Base-by-base conservation (phyloP, 1,284 basidiomycete genomes). In the Vanrija humicola region DNA sequence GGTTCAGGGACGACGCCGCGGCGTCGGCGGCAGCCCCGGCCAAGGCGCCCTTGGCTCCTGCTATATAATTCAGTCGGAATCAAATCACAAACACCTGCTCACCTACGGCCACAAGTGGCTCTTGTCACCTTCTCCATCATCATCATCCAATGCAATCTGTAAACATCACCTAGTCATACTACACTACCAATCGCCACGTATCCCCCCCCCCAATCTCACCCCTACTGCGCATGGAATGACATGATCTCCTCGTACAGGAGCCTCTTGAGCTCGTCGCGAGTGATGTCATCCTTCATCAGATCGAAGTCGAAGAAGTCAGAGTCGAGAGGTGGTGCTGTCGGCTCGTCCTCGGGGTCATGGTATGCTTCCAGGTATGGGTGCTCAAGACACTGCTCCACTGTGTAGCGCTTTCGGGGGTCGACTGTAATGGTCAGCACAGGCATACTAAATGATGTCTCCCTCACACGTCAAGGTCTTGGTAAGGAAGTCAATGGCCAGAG, bases 271-370 rank as follows among this genome's bases (percentile, higher is more conserved):
- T 90, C 85, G 29, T 84, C 91, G 42, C 90, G 83, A 67, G 87
- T 90, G 77, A 94, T 92, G 64, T 91, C 89, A 62, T 95, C 92
- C 79, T 95, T 94, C 80, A 90, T 87, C 57, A 91, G 79, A 72
- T 96, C 93, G 73, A 96, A 96, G 68, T 93, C 90, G 76, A 97
- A 96, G 81, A 96, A 96, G 63, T 87, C 84, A 3, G 89, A 86
- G 59, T 90, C 87, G 46, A 97, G 84, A 26, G 93, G 91, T 14
- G 90, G 87, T 1, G 92, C 91, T 16, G 86, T 84, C 0, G 93
- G 93, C 76, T 96, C 93, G 68, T 96, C 92, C 43, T 93, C 89
- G 0, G 91, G 90, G 69, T 94, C 92, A 55, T 78, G 76, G 69
- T 94, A 94, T 69, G 91, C 88, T 72, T 91, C 89, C 18, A 96